Evolutionary conservation across 1,284 basidiomycete genomes (phyloP), one percentile per base, ranked within the genome.

Genomic region (Leccinum idahoense): DNA sequence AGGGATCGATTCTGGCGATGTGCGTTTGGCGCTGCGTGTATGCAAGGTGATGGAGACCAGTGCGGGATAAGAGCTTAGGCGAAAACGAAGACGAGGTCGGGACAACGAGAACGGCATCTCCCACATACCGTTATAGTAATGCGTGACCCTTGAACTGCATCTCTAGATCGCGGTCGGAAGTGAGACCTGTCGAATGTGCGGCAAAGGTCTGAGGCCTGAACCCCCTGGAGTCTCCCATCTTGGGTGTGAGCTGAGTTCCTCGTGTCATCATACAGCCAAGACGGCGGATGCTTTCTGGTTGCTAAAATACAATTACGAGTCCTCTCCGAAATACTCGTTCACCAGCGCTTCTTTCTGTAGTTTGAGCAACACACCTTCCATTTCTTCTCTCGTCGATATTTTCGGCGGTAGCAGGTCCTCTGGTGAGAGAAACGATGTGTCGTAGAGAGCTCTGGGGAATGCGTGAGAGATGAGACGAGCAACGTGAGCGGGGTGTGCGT

Each of bases 281-380:
- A 57, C 11, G n/a, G 35, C n/a, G n/a, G 32, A 18, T 32, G 29
- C 55, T n/a, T 20, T 53, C 12, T 51, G 37, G 26, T 12, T 12
- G 26, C 60, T 68, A 70, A 63, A 60, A 66, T 63, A 70, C 29
- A 57, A 46, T 58, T 67, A 60, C 53, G 67, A 64, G 44, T 72
- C 71, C 37, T 20, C 11, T 2, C 83, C 85, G 65, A 85, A 83
- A 73, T 90, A 91, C 78, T 96, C 93, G 67, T 93, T 89, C 62
- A 95, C 84, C 59, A 97, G 75, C 15, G 89, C 89, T 74, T 87
- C 82, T 79, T 97, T 97, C 72, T 92, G 81, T 67, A 94, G 78
- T 49, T 83, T 84, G 62, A 98, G 81, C 61, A 98, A 75, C 23
- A 90, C 84, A 37, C 78, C 76, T 72, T 94, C 93, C 85, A 94